Evolutionary conservation across 1,284 basidiomycete species (phyloP).

Genomic region (Malassezia furfur): DNA sequence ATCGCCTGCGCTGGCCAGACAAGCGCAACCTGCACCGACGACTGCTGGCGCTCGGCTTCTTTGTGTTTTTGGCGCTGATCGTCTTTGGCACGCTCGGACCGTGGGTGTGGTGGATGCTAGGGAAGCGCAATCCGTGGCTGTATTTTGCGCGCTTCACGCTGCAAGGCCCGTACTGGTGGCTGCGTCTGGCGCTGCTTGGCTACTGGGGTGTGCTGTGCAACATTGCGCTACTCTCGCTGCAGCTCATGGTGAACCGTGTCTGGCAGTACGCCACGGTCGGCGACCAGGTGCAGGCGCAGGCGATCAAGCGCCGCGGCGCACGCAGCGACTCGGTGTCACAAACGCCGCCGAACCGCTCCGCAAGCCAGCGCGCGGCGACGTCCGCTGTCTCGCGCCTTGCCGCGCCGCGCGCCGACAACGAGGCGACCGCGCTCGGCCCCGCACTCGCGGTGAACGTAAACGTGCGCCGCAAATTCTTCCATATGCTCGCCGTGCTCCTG

Average conservation of each 20-base stretch:
- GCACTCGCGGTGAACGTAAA: conserved; percentile 61
- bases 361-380: conserved; percentile 11
- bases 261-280: conserved; percentile 19
- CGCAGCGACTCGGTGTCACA: neutral
- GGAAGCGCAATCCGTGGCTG: conserved; percentile 74
- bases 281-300: conserved; percentile 15
- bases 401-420: neutral
- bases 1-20: conserved; percentile 75
- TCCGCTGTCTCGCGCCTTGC: conserved; percentile 4
- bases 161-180: conserved; percentile 69
- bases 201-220: conserved; percentile 77
- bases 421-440: conserved; percentile 7
- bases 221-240: conserved; percentile 58
- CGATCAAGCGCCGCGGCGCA: conserved; percentile 8
- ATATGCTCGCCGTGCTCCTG: conserved; percentile 87
- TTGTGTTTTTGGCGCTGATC: conserved; percentile 66
- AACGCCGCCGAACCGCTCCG: neutral
- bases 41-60: conserved; percentile 76
- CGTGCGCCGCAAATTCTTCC: conserved; percentile 93
- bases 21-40: conserved; percentile 77
- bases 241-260: conserved; percentile 19
- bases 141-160: conserved; percentile 62
- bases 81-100: conserved; percentile 76
- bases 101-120: conserved; percentile 84
- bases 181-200: conserved; percentile 64